Evolutionary conservation across 2,329 filamentous ascomycete species (phyloP), one percentile per base, ranked within the genome.

Genomic region (Arthrinium puccinioides): DNA sequence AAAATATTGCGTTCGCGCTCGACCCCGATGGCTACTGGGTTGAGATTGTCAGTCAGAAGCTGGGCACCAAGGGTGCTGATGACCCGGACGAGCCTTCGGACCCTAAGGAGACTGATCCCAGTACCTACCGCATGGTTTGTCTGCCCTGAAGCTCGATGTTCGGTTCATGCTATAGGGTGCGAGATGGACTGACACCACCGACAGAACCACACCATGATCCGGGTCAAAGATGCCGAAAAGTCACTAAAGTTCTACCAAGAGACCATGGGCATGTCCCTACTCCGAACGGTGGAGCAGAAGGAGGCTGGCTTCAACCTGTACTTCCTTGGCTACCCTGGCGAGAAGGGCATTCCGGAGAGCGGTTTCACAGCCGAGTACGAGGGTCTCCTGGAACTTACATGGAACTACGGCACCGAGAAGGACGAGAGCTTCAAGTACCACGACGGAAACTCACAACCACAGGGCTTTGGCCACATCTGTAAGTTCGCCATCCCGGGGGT

Each of bases 401-500:
- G 85, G 84, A 82, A 82, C 56, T 76, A 82, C 48, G 79, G 79
- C 25, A 90, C 86, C 0, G 90, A 97, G 66, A 92, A 90, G 56
- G 84, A 97, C 45, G 76, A 80, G 39, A 67, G 67, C 46, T 92
- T 95, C 57, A 76, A 75, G 48, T 98, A 98, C 59, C 90, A 98
- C 63, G 82, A 94, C 51, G 92, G 92, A 25, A 98, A 98, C 60
- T 71, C 81, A 28, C 71, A 94, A 59, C 90, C 90, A 1, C 88
- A 96, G 60, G 92, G 92, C 1, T 97, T 96, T 48, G 89, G 90
- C 0, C 89, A 96, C 55, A 88, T 96, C 44, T 94, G 87, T 84
- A 61, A 66, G 76, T 69, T 14, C 38, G 9, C 14, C 13, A 13
- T 30, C 21, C 9, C 21, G 21, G 9, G 8, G 30, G 5, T 8